Percentiles rank a stretch among this genome's conserved stretches.
phyloP scores from a whole-genome alignment of 352 stramenopile genomes.

The Chrysophaeum taylorii region DNA sequence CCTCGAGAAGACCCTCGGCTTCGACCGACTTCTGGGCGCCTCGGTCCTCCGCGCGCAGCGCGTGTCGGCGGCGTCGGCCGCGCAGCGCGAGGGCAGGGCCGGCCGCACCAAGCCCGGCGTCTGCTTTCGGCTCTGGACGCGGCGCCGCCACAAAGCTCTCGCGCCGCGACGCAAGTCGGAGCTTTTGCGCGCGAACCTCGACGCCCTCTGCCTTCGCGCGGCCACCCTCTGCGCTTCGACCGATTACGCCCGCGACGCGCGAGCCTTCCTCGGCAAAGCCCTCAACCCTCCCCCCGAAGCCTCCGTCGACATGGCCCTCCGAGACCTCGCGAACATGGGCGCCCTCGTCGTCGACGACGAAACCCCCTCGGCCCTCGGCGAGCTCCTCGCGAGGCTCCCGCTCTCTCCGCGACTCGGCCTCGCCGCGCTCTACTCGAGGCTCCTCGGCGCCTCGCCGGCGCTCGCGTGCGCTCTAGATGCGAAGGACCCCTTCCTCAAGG shows the following conservation, averaged over 20 bases:
- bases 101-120: conserved; percentile 65
- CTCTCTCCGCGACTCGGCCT: not conserved
- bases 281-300: conserved; percentile 33
- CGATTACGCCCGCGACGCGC: conserved; percentile 20
- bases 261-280: conserved; percentile 36
- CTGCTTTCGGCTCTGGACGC: conserved; percentile 59
- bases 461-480: not conserved
- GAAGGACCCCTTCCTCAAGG: conserved; percentile 5
- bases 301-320: conserved; percentile 40
- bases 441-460: not conserved
- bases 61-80: conserved; percentile 60
- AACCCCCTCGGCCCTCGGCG: conserved; percentile 41
- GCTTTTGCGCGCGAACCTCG: conserved; percentile 85
- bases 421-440: not conserved
- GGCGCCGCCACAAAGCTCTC: conserved; percentile 71
- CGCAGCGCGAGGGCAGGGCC: conserved; percentile 77
- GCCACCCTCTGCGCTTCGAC: conserved; percentile 37
- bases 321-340: conserved; percentile 43
- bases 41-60: conserved; percentile 7
- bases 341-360: conserved; percentile 45
- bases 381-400: conserved; percentile 34
- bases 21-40: conserved; percentile 40
- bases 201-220: conserved; percentile 45
- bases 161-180: conserved; percentile 78
- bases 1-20: conserved; percentile 61